phyloP scores from a whole-genome alignment of 2,329 filamentous ascomycete genomes.

The Metarhizium guizhouense region DNA sequence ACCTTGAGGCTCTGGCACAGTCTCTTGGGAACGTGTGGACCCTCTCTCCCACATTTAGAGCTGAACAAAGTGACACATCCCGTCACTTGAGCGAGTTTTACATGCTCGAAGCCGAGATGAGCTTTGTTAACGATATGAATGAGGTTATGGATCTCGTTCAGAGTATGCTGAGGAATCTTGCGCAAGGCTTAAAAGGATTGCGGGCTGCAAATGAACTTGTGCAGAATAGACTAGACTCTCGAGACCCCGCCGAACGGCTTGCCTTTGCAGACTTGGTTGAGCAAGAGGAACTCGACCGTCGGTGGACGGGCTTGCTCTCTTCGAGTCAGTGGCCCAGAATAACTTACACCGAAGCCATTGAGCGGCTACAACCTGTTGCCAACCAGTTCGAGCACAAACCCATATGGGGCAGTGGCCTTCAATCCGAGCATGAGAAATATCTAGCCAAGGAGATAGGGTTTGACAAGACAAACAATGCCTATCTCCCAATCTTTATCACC shows the following conservation, averaged over 20 bases:
- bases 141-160: constrained; percentile 75
- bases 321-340: constrained; percentile 62
- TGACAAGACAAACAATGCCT: constrained; percentile 32
- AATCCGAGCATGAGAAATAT: constrained; percentile 88
- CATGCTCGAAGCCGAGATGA: constrained; percentile 91
- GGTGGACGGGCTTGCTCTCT: constrained; percentile 63
- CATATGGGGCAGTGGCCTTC: constrained; percentile 64
- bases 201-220: constrained; percentile 37
- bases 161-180: constrained; percentile 56
- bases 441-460: constrained; percentile 60
- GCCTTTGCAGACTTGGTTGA: constrained; percentile 36
- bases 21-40: constrained; percentile 89
- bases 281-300: constrained; percentile 42
- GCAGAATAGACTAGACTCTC: constrained; percentile 23
- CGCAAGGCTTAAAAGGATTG: constrained; percentile 28
- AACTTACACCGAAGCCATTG: constrained; percentile 72
- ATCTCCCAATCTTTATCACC: constrained; percentile 77
- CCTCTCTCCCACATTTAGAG: constrained; percentile 85
- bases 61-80: constrained; percentile 86
- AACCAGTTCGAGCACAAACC: constrained; percentile 59
- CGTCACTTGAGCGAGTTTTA: constrained; percentile 96
- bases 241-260: constrained; percentile 29
- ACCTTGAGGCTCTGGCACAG: constrained; percentile 85
- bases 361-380: constrained; percentile 52
- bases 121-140: constrained; percentile 62